A percentile compares a stretch with the other conserved stretches of the same genome.
Evolutionary conservation across 495 filamentous ascomycete genomes (phyloP).

Genomic region (Aspergillus saccharolyticus): DNA sequence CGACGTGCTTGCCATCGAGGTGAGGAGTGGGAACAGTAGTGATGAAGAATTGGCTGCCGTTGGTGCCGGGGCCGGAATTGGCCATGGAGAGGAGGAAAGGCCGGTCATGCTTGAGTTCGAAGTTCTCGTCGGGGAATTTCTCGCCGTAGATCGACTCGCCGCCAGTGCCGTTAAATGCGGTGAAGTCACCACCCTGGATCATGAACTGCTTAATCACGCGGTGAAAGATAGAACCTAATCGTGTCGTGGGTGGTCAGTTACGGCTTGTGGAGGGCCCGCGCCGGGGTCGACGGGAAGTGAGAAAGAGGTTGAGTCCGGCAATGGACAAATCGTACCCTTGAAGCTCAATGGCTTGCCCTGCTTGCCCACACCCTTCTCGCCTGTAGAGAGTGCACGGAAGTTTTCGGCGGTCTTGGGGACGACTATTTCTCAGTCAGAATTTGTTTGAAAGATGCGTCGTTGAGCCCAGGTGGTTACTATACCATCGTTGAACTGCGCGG

Average conservation of each 20-base stretch:
- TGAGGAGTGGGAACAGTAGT: conserved; percentile 92
- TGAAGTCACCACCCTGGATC: conserved; percentile 99
- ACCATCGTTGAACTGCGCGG: conserved; percentile 67
- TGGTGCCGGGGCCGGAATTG: conserved; percentile 90
- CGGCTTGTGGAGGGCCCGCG: background rate
- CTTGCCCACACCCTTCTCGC: conserved; percentile 83
- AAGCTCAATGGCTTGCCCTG: conserved; percentile 76
- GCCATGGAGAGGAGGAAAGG: conserved; percentile 97
- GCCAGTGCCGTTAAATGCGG: conserved; percentile 89
- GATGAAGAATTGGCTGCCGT: conserved; percentile 97
- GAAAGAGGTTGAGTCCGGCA: background rate
- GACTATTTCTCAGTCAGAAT: conserved; percentile 42
- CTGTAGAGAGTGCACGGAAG: conserved; percentile 91
- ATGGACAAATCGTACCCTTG: conserved; percentile 38
- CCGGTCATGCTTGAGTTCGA: conserved; percentile 85
- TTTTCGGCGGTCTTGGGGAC: conserved; percentile 92
- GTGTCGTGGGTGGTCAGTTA: conserved; percentile 1
- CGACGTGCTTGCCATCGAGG: conserved; percentile 88
- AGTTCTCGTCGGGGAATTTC: conserved; percentile 98
- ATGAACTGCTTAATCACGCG: conserved; percentile 98
- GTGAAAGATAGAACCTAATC: conserved; percentile 74
- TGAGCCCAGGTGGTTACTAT: conserved; percentile 16
- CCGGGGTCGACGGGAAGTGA: conserved; percentile 4
- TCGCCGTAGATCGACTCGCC: conserved; percentile 97
- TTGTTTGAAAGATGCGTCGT: background rate